These are phyloP conservation scores for Phytophthora meadii DNA, from an alignment of 352 stramenopile species.

Conservation along the genomic window DNA sequence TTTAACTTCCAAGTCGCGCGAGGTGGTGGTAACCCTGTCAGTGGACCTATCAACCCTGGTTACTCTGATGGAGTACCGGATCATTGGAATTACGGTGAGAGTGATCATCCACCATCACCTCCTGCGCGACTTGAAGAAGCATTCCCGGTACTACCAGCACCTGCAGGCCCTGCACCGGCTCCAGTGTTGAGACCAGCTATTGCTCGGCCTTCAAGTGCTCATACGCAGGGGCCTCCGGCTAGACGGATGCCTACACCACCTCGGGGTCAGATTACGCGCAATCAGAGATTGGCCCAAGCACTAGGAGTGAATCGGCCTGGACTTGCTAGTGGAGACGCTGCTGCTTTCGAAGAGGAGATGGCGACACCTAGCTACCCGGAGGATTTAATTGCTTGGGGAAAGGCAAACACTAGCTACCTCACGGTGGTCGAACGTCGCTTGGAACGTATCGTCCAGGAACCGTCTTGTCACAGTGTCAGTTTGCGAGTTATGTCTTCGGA, in stretches of 20 bases:
- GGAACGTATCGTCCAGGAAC: conserved; percentile 74
- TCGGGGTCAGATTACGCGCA: conserved; percentile 64
- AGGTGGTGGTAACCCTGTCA: conserved; percentile 62
- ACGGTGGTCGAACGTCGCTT: conserved; percentile 76
- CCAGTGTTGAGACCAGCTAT: conserved; percentile 55
- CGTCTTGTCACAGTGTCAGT: conserved; percentile 76
- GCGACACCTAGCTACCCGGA: conserved; percentile 69
- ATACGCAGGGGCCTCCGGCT: conserved; percentile 22
- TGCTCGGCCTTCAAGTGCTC: conserved; percentile 32
- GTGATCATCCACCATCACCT: conserved; percentile 30
- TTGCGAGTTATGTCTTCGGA: conserved; percentile 76
- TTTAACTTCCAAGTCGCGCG: conserved; percentile 82
- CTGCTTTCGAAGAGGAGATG: conserved; percentile 81
- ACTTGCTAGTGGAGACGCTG: conserved; percentile 38
- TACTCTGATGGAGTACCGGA: conserved; percentile 56
- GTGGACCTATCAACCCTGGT: conserved; percentile 27
- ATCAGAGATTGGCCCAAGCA: conserved; percentile 71
- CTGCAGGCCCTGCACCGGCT: conserved; percentile 44
- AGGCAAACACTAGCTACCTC: conserved; percentile 74
- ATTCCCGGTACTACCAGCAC: conserved; percentile 68
- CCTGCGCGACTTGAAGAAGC: conserved; percentile 53
- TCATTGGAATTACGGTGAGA: conserved; percentile 65
- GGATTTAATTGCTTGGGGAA: conserved; percentile 75
- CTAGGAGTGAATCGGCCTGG: conserved; percentile 60
- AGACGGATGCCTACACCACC: conserved; percentile 36